Evolutionary conservation across 2,329 filamentous ascomycete genomes (phyloP), one percentile per base, ranked within the genome.

Genomic region (Fusarium clavum): DNA sequence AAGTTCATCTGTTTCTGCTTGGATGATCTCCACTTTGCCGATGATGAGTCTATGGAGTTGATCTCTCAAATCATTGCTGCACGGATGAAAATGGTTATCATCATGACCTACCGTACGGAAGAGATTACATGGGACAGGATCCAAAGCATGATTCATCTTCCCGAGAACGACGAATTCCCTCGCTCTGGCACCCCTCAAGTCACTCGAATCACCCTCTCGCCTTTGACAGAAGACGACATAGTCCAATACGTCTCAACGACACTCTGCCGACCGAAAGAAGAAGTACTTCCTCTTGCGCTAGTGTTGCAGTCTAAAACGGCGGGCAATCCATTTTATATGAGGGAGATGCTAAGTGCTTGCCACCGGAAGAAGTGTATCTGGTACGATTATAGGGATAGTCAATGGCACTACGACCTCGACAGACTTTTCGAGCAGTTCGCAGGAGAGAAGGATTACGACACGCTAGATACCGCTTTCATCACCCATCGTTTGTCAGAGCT

Each of bases 11-110:
- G 93, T 75, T 90, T 97, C 73, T 94, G 91, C 73, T 81, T 98
- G 29, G 95, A 98, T 75, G 95, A 98, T 79, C 82, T 98, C 32
- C 94, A 98, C 74, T 96, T 94, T 78, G 94, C 94, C 9, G 95
- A 98, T 76, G 88, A 92, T 27, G 95, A 98, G 78, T 96, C 92
- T 16, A 82, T 96, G 49, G 93, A 97, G 61, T 83, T 98, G 55
- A 91, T 98, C 41, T 87, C 91, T 18, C 91, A 94, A 74, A 94
- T 98, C 55, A 89, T 97, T 58, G 85, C 86, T 53, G 90, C 91
- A 2, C 91, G 91, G 69, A 88, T 98, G 65, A 93, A 92, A 22
- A 91, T 97, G 82, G 89, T 95, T 22, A 84, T 97, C 30, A 90
- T 97, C 56, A 83, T 97, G 54, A 96, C 94, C 0, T 91, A 91